Base-by-base conservation (phyloP, 1,139 yeast species). In the Debaryomyces coudertii region DNA sequence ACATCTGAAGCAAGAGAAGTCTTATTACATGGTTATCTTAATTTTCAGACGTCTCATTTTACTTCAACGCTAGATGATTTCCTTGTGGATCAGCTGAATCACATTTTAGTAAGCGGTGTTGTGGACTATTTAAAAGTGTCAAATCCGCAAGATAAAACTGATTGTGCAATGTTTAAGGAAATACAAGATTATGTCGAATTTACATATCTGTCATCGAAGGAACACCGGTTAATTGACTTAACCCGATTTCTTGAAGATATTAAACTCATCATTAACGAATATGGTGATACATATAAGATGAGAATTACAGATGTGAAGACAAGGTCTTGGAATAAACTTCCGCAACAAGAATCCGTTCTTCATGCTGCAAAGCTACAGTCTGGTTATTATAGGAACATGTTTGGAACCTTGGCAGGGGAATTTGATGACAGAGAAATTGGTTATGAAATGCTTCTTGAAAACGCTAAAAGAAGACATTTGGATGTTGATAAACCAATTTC, bases 1-100 rank as follows among this genome's bases (percentile, higher is more conserved):
- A 62, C 61, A 7, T 82, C 87, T 0, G 77, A 77, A 47, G 82
- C 87, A 1, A 67, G 90, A 50, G 92, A 86, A 57, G 59, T 85
- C 4, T 61, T 81, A 43, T 75, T 82, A 5, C 86, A 83, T 59
- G 79, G 80, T 2, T 79, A 75, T 51, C 52, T 82, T 15, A 66
- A 77, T 53, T 50, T 69, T 1, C 48, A 58, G 0, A 48, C 55
- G 1, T 62, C 64, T 2, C 47, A 52, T 5, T 58, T 77, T 27
- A 51, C 67, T 1, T 38, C 41, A 11, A 53, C 57, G 1, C 49
- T 47, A 11, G 30, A 40, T 12, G 42, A 46, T 39, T 37, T n/a
- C n/a, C 50, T 39, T n/a, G 47, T 11, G 50, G 12, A 39, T n/a
- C 18, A 35, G 18, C 24, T 54, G 1, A 53, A 60, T 7, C 65